Evolutionary conservation across 1,284 basidiomycete genomes (phyloP).

Genomic region (Athelia psychrophila): DNA sequence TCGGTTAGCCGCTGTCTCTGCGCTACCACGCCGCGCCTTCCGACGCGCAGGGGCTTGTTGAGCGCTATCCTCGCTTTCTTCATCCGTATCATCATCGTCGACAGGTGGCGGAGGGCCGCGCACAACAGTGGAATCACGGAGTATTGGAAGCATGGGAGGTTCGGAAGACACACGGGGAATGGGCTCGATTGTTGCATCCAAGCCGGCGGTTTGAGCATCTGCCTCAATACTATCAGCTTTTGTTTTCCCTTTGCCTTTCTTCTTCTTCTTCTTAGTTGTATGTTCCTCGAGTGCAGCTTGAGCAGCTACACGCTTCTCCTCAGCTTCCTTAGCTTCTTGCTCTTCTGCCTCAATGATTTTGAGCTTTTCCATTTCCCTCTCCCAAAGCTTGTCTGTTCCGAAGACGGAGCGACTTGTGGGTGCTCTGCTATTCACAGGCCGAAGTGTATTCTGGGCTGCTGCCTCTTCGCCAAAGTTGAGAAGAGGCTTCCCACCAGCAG

Average conservation of each 20-base stretch:
- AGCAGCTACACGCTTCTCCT: slow-evolving; percentile 38
- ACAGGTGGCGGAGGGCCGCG: slow-evolving; percentile 45
- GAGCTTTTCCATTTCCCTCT: slow-evolving; percentile 72
- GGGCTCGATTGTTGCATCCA: slow-evolving; percentile 10
- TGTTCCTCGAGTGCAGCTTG: slow-evolving; percentile 39
- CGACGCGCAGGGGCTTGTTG: slow-evolving; percentile 26
- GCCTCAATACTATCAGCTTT: slow-evolving; percentile 12
- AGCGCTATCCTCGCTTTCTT: slow-evolving; percentile 49
- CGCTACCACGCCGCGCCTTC: slow-evolving; percentile 14
- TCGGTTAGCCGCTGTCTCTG: slow-evolving; percentile 24
- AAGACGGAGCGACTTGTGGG: slow-evolving; percentile 69
- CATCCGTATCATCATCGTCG: slow-evolving; percentile 43
- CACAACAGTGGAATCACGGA: slow-evolving; percentile 42
- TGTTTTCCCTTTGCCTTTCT: slow-evolving; percentile 33
- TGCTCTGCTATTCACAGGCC: slow-evolving; percentile 20
- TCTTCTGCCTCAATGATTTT: slow-evolving; percentile 68
- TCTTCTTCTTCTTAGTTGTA: slow-evolving; percentile 44
- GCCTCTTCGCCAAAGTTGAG: slow-evolving; percentile 55
- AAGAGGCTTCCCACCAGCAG: slow-evolving; percentile 52
- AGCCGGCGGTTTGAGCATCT: background rate
- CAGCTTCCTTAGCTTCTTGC: slow-evolving; percentile 47
- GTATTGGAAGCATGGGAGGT: slow-evolving; percentile 55
- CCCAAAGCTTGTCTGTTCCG: slow-evolving; percentile 80
- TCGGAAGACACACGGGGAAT: slow-evolving; percentile 33
- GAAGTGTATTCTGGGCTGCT: slow-evolving; percentile 23